Conservation (phyloP, 257 asterid species). For the Datura wrightii region DNA sequence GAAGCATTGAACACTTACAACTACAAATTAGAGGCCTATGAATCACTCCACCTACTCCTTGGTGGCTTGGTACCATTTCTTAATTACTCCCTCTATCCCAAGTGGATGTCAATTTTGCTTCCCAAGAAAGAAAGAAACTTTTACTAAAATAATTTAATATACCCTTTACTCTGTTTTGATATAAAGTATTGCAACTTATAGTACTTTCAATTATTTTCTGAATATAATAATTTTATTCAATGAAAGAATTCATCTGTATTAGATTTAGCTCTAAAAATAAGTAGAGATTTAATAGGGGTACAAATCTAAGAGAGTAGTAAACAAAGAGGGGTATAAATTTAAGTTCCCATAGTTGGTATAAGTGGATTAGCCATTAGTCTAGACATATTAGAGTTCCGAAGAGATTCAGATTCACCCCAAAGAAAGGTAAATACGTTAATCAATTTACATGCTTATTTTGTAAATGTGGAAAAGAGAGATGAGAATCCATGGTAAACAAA, state of each 20-base stretch:
- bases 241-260: neutral
- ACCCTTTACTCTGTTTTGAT: neutral
- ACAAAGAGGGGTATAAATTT: neutral
- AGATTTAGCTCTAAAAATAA: neutral
- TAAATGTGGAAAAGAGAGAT: neutral
- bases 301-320: neutral
- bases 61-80: neutral
- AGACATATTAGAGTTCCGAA: neutral
- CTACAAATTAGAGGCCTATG: neutral
- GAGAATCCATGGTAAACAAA: neutral
- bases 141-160: neutral
- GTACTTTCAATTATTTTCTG: neutral
- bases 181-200: neutral
- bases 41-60: neutral
- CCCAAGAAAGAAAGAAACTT: constrained; percentile 9
- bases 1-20: neutral
- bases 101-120: neutral
- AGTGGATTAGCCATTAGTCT: neutral
- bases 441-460: neutral
- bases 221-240: neutral
- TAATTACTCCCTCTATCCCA: neutral
- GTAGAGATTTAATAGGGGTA: neutral
- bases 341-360: neutral
- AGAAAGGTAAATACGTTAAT: neutral
- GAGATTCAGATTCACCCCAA: neutral